Conservation (phyloP, 768 basidiomycete species). For the Pleurotus tuber-regium region DNA sequence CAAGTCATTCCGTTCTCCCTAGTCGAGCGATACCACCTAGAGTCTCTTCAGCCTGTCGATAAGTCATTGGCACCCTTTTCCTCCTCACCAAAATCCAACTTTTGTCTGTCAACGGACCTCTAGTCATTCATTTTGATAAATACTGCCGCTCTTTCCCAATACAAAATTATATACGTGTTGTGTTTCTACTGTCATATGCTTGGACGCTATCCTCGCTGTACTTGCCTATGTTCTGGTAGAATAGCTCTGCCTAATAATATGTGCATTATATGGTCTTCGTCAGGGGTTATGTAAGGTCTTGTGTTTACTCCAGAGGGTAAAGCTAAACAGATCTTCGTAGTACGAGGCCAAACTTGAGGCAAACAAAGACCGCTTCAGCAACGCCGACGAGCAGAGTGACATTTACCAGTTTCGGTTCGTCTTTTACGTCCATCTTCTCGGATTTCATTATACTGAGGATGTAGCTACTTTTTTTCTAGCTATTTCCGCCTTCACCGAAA, state of each 20-base stretch:
- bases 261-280: neutral
- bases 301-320: neutral
- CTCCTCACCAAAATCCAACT: constrained; percentile 4
- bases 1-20: too few species aligned
- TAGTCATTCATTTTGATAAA: constrained; percentile 9
- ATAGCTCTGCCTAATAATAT: constrained; percentile 5
- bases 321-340: neutral
- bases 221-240: constrained; percentile 1
- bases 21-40: constrained; percentile 5
- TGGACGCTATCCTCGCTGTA: constrained; percentile 4
- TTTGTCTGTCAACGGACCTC: constrained; percentile 7
- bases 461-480: constrained; percentile 22
- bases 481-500: constrained; percentile 29
- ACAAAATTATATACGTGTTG: constrained; percentile 8
- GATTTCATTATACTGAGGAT: neutral
- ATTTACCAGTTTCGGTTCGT: constrained; percentile 1
- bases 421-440: neutral
- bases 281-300: neutral
- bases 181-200: constrained; percentile 9
- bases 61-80: neutral
- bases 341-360: constrained; percentile 2
- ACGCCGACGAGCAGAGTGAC: constrained; percentile 3
- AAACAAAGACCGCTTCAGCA: constrained; percentile 10
- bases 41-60: constrained; percentile 6
- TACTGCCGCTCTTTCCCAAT: constrained; percentile 2